Conservation (phyloP, 139 green algal species). For the Micractinium conductrix region DNA sequence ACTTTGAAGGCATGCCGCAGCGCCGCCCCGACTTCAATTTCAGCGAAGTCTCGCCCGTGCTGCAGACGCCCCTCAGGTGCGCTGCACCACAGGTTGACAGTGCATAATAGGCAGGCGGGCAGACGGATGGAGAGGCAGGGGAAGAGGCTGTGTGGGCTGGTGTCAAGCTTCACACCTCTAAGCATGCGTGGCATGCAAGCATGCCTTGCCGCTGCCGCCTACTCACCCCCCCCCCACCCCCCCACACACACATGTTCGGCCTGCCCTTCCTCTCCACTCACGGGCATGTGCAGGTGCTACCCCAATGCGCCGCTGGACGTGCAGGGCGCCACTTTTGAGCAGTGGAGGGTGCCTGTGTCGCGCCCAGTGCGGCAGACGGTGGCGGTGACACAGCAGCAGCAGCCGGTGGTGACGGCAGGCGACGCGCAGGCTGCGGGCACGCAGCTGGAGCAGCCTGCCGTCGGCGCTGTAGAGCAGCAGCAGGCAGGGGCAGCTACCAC, state of each 20-base stretch:
- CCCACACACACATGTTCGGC: background rate
- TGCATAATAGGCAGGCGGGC: too few species aligned
- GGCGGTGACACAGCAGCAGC: background rate
- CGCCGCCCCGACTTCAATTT: constrained; percentile 68
- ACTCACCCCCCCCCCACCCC: background rate
- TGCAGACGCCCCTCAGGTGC: constrained; percentile 57
- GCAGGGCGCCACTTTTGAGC: background rate
- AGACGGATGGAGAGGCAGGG: too few species aligned
- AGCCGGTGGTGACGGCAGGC: too few species aligned
- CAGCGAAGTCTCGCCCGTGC: constrained; percentile 62
- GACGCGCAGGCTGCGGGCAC: background rate
- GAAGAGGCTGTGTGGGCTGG: background rate
- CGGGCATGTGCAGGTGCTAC: constrained; percentile 25
- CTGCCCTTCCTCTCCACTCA: background rate
- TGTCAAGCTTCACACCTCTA: too few species aligned
- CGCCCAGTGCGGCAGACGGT: background rate
- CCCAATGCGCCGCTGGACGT: constrained; percentile 12
- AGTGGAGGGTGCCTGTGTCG: constrained; percentile 6
- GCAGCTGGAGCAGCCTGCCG: constrained; percentile 2
- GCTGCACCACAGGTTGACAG: background rate
- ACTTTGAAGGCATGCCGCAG: constrained; percentile 41
- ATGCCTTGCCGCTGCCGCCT: background rate
- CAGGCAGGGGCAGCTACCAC: background rate
- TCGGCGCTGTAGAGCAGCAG: background rate
- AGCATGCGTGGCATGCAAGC: background rate